Evolutionary conservation across 495 filamentous ascomycete genomes (phyloP).

Genomic region (Aspergillus kassunensis): DNA sequence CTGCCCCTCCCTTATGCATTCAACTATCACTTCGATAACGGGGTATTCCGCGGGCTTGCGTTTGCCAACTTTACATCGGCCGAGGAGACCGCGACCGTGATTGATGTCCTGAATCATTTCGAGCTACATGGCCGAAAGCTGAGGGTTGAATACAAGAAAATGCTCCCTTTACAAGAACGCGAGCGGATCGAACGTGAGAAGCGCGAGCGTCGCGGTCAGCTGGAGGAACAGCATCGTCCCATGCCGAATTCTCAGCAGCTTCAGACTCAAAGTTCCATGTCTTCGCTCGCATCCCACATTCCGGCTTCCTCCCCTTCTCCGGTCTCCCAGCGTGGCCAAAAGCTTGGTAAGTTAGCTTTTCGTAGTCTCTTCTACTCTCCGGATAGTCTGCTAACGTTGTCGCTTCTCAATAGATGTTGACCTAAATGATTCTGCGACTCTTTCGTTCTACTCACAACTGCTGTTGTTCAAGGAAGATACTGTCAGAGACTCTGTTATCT

Average conservation of each 20-base stretch:
- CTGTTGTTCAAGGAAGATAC: constrained; percentile 81
- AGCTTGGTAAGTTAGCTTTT: constrained; percentile 51
- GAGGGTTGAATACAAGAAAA: constrained; percentile 98
- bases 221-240: constrained; percentile 93
- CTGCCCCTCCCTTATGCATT: constrained; percentile 95
- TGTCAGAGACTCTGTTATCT: constrained; percentile 72
- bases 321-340: constrained; percentile 55
- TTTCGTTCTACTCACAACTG: constrained; percentile 84
- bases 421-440: constrained; percentile 84
- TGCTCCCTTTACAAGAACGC: constrained; percentile 89
- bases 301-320: constrained; percentile 72
- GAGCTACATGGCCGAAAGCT: constrained; percentile 92
- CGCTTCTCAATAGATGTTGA: constrained; percentile 58
- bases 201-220: constrained; percentile 89
- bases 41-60: constrained; percentile 91
- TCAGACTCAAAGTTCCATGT: constrained; percentile 79
- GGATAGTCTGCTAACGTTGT: constrained; percentile 25
- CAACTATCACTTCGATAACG: constrained; percentile 99
- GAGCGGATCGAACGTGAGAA: constrained; percentile 97
- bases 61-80: constrained; percentile 98
- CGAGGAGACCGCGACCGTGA: constrained; percentile 87
- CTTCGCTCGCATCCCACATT: constrained; percentile 70
- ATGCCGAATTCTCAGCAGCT: constrained; percentile 54
- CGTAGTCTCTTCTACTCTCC: not conserved
- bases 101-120: constrained; percentile 87